phyloP scores from a whole-genome alignment of 2,329 filamentous ascomycete genomes.

The Calonectria leucothoes region DNA sequence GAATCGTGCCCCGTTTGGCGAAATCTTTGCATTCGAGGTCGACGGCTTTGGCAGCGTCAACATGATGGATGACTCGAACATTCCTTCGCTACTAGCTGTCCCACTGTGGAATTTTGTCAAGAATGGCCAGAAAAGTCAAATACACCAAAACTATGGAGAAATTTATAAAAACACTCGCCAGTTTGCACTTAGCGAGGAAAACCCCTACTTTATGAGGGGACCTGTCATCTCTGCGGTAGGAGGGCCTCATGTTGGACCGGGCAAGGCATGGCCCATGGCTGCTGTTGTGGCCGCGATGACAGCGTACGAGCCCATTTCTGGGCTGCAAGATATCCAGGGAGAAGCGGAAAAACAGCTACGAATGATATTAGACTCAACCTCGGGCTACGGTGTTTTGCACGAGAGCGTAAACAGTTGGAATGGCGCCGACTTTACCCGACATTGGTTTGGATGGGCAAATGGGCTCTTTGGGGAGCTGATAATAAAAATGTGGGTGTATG shows the following conservation, averaged over 20 bases:
- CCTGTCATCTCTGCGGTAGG: background rate
- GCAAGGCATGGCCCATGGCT: slow-evolving; percentile 1
- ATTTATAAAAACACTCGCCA: background rate
- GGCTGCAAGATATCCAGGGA: background rate
- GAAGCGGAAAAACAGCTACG: background rate
- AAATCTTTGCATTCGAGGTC: background rate
- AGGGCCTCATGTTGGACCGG: background rate
- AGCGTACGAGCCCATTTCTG: background rate
- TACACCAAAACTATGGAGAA: background rate
- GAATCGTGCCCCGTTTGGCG: background rate
- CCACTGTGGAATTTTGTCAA: background rate
- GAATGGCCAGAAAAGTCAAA: background rate
- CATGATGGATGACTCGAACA: background rate
- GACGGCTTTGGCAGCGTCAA: background rate
- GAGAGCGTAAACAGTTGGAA: slow-evolving; percentile 1
- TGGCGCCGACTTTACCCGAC: background rate
- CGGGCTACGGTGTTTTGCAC: background rate
- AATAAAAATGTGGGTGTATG: background rate
- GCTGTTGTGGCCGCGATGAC: background rate
- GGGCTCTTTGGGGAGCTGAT: background rate
- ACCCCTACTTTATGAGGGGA: background rate
- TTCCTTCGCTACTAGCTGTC: background rate
- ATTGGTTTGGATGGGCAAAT: background rate
- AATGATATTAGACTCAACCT: background rate
- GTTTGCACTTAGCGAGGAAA: background rate